A percentile compares a stretch with the other conserved stretches of the same genome.
Conservation (phyloP, 73 alveolate genomes). For the Stentor roeselii region DNA sequence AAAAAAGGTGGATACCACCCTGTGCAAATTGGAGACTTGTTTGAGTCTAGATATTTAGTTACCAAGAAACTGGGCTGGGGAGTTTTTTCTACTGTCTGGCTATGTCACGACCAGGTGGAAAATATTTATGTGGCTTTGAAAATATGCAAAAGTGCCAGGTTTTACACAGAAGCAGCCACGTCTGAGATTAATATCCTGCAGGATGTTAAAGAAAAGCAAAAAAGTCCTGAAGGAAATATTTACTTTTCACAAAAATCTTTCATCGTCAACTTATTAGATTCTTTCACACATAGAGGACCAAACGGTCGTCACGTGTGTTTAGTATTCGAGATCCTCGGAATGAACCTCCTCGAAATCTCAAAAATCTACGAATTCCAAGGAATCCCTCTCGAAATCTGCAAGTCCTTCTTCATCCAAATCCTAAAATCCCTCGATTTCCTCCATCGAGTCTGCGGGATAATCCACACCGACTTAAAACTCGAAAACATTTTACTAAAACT, state of each 20-base stretch:
- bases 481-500: slow-evolving; percentile 83
- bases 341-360: slow-evolving; percentile 87
- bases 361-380: slow-evolving; percentile 81
- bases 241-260: background rate
- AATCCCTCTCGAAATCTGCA: slow-evolving; percentile 62
- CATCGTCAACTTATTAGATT: slow-evolving; percentile 58
- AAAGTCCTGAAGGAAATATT: slow-evolving; percentile 39
- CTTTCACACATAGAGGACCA: slow-evolving; percentile 78
- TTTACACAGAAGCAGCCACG: slow-evolving; percentile 93
- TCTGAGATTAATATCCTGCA: slow-evolving; percentile 90
- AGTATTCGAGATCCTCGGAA: slow-evolving; percentile 99
- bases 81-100: slow-evolving; percentile 94
- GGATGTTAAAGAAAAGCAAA: slow-evolving; percentile 78
- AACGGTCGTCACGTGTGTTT: slow-evolving; percentile 88
- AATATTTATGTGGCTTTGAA: slow-evolving; percentile 90
- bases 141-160: slow-evolving; percentile 86
- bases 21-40: slow-evolving; percentile 91
- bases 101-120: slow-evolving; percentile 79
- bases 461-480: slow-evolving; percentile 97
- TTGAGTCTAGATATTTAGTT: slow-evolving; percentile 81
- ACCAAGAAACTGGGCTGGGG: slow-evolving; percentile 95
- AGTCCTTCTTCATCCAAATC: slow-evolving; percentile 81
- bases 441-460: slow-evolving; percentile 88
- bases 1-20: slow-evolving; percentile 97
- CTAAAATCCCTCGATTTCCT: slow-evolving; percentile 93